Conservation (phyloP, 2,329 filamentous ascomycete genomes). For the Blastomyces silverae region DNA sequence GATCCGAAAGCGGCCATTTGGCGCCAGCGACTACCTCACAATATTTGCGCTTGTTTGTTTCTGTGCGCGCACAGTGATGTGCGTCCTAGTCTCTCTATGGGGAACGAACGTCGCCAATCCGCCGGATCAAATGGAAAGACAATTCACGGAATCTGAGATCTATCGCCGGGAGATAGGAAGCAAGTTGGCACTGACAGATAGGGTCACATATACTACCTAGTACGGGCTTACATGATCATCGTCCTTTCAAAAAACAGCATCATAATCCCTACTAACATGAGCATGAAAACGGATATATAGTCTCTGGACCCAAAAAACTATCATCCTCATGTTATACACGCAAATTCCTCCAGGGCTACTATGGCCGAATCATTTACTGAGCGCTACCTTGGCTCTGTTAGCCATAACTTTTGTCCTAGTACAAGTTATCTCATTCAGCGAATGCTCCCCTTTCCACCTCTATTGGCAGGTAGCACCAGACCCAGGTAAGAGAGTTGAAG, state of each 20-base stretch:
- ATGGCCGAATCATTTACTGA: conserved; percentile 24
- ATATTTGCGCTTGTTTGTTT: conserved; percentile 14
- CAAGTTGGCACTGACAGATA: conserved; percentile 22
- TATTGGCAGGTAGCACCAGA: conserved; percentile 52
- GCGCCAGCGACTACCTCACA: conserved; percentile 16
- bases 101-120: conserved; percentile 14
- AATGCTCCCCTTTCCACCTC: conserved; percentile 45
- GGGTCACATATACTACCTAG: conserved; percentile 24
- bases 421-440: conserved; percentile 32
- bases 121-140: not conserved
- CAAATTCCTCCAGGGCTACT: conserved; percentile 22
- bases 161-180: conserved; percentile 21
- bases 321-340: conserved; percentile 26
- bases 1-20: conserved; percentile 12
- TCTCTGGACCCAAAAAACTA: conserved; percentile 25
- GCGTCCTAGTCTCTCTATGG: conserved; percentile 14
- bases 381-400: conserved; percentile 27
- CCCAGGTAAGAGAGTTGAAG: conserved; percentile 28
- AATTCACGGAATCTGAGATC: conserved; percentile 5
- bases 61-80: conserved; percentile 8
- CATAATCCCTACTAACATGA: not conserved
- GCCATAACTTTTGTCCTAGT: conserved; percentile 30
- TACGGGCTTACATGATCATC: conserved; percentile 12
- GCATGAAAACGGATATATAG: conserved; percentile 2
- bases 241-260: not conserved